Percentiles rank a stretch among this genome's conserved stretches.
phyloP scores from a whole-genome alignment of 495 filamentous ascomycete genomes.

The Penicillium crystallinum region DNA sequence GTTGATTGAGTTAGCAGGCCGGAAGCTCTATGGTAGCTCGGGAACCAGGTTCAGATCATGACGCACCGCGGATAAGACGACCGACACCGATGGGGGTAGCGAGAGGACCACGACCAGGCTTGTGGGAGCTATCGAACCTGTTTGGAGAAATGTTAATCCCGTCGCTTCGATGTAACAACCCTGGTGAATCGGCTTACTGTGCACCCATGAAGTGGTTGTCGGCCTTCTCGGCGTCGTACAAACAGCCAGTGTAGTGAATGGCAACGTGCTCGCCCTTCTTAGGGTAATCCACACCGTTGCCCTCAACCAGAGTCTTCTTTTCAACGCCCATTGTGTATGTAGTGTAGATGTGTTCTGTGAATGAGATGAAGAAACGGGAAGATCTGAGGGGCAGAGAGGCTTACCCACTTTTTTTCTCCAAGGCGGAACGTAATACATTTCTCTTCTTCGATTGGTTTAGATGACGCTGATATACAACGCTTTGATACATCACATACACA shows the following conservation, averaged over 20 bases:
- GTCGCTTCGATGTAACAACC: background rate
- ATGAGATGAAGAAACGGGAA: background rate
- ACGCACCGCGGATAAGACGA: conserved; percentile 69
- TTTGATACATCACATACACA: too few relatives aligned
- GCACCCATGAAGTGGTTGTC: conserved; percentile 44
- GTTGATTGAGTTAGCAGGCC: conserved; percentile 5
- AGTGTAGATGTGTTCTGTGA: background rate
- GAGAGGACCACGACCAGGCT: conserved; percentile 55
- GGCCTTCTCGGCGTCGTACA: conserved; percentile 57
- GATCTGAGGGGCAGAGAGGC: background rate
- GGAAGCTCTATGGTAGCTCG: background rate
- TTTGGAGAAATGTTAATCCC: background rate
- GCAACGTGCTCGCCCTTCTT: conserved; percentile 60
- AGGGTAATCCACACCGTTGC: conserved; percentile 53
- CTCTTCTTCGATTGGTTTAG: too few relatives aligned
- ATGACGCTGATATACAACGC: too few relatives aligned
- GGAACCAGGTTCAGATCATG: background rate
- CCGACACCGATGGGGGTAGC: conserved; percentile 65
- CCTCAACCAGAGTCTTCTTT: conserved; percentile 38
- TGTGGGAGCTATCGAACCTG: conserved; percentile 74
- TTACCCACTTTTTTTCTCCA: background rate
- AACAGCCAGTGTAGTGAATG: conserved; percentile 81
- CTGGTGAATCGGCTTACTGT: conserved; percentile 33
- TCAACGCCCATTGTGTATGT: conserved; percentile 50
- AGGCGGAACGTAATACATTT: background rate